Conservation (phyloP, 2,329 filamentous ascomycete species). For the Cytospora leucostoma region DNA sequence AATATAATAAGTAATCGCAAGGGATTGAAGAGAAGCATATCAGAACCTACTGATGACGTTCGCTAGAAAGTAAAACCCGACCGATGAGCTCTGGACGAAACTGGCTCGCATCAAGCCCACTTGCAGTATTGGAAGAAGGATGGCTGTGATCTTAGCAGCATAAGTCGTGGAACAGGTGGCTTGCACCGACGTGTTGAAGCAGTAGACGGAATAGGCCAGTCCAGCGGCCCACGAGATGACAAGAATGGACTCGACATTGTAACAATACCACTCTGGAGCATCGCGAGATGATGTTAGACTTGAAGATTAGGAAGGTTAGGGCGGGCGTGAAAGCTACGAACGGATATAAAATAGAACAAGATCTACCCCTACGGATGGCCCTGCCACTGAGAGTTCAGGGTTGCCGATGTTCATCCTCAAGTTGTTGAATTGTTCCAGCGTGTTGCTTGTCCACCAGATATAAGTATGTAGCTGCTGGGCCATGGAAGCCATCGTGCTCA, state of each 20-base stretch:
- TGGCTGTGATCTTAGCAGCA: slow-evolving; percentile 39
- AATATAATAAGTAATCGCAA: background rate
- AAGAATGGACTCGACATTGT: slow-evolving; percentile 51
- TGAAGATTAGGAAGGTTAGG: too few relatives aligned
- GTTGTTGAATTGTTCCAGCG: slow-evolving; percentile 42
- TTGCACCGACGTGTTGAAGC: slow-evolving; percentile 32
- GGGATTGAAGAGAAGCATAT: background rate
- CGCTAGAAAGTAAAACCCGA: slow-evolving; percentile 39
- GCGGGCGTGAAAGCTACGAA: too few relatives aligned
- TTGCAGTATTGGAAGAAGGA: slow-evolving; percentile 41
- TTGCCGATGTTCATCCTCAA: slow-evolving; percentile 38
- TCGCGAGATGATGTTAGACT: slow-evolving; percentile 21
- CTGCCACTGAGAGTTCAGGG: slow-evolving; percentile 46
- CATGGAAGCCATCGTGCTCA: slow-evolving; percentile 43
- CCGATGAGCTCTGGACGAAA: slow-evolving; percentile 33
- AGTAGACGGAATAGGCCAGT: slow-evolving; percentile 41
- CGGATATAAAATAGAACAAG: slow-evolving; percentile 51
- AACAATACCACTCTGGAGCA: slow-evolving; percentile 49
- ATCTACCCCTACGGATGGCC: slow-evolving; percentile 44
- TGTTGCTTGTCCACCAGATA: slow-evolving; percentile 42
- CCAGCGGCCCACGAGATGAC: slow-evolving; percentile 48
- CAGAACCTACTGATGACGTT: slow-evolving; percentile 42
- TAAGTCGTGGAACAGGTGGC: slow-evolving; percentile 31
- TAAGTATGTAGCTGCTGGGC: slow-evolving; percentile 47
- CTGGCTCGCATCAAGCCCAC: slow-evolving; percentile 38